Evolutionary conservation across 768 basidiomycete genomes (phyloP).

Genomic region (Termitomyces sp.): DNA sequence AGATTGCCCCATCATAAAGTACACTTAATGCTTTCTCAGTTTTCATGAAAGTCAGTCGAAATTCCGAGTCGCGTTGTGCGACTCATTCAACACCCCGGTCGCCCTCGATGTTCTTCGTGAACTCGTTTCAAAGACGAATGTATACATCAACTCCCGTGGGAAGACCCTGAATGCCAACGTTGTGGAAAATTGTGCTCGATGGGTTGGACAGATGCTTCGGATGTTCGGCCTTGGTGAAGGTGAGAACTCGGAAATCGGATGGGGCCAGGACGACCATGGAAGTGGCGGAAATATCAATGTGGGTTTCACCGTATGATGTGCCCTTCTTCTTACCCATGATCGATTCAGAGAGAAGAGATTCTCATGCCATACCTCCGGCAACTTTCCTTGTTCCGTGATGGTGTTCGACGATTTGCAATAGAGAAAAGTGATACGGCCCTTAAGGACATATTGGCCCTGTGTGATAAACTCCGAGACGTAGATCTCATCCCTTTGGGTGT

Average conservation of each 20-base stretch:
- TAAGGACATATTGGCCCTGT: slow-evolving; percentile 79
- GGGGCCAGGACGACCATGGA: slow-evolving; percentile 64
- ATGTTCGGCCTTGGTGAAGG: slow-evolving; percentile 80
- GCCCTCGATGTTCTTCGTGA: slow-evolving; percentile 75
- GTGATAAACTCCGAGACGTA: slow-evolving; percentile 83
- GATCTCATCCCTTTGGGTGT: slow-evolving; percentile 94
- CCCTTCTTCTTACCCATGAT: slow-evolving; percentile 8
- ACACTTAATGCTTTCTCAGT: slow-evolving; percentile 31
- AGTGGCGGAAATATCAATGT: slow-evolving; percentile 47
- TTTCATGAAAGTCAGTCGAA: slow-evolving; percentile 66
- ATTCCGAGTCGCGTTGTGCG: slow-evolving; percentile 86
- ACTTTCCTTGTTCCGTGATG: slow-evolving; percentile 88
- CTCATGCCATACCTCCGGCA: slow-evolving; percentile 85
- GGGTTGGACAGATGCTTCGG: slow-evolving; percentile 68
- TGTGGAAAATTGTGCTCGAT: slow-evolving; percentile 58
- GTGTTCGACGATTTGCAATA: slow-evolving; percentile 79
- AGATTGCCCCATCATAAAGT: background rate
- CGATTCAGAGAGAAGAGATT: slow-evolving; percentile 66
- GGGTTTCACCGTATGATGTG: slow-evolving; percentile 18
- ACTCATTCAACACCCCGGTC: slow-evolving; percentile 93
- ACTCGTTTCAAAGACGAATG: slow-evolving; percentile 78
- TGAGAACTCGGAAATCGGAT: slow-evolving; percentile 65
- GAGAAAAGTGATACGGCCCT: slow-evolving; percentile 56
- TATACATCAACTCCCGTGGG: slow-evolving; percentile 73
- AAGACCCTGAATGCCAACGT: slow-evolving; percentile 55